A percentile compares a stretch with the other conserved stretches of the same genome.
Conservation (phyloP, 345 rosid species). For the Eucalyptus sp. region DNA sequence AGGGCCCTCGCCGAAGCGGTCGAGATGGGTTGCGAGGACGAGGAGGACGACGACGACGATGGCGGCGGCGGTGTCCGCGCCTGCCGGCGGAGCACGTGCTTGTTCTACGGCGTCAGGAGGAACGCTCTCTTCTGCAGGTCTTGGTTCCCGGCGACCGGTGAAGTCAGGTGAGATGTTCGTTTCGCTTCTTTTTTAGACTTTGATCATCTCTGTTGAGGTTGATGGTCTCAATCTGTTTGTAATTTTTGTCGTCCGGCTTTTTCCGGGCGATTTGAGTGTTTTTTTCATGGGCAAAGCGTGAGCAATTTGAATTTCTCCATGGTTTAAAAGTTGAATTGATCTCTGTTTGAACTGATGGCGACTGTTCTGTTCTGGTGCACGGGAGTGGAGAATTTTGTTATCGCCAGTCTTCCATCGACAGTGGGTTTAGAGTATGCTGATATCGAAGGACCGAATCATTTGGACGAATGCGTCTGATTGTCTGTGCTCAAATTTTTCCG, state of each 20-base stretch:
- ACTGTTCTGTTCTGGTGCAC: background rate
- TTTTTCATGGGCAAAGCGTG: background rate
- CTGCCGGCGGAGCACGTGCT: slow-evolving; percentile 40
- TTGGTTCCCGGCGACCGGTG: slow-evolving; percentile 65
- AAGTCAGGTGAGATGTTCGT: slow-evolving; percentile 33
- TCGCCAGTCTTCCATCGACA: background rate
- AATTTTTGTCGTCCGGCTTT: background rate
- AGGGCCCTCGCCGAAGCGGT: slow-evolving; percentile 71
- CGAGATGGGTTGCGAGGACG: slow-evolving; percentile 37
- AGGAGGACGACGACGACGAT: slow-evolving; percentile 23
- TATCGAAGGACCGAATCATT: background rate
- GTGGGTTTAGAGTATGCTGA: background rate
- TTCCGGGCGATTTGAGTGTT: background rate
- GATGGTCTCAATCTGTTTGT: background rate
- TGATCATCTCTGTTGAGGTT: background rate
- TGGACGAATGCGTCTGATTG: background rate
- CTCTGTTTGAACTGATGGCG: background rate
- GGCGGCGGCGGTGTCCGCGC: slow-evolving; percentile 13
- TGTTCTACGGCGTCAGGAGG: slow-evolving; percentile 52
- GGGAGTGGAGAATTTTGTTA: background rate
- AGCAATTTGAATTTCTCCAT: background rate
- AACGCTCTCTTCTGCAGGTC: slow-evolving; percentile 80
- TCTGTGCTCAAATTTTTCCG: background rate
- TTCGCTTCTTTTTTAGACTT: background rate
- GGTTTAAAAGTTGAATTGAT: background rate